phyloP scores from a whole-genome alignment of 169 alveolate species.

The Cryptosporidium ryanae region DNA sequence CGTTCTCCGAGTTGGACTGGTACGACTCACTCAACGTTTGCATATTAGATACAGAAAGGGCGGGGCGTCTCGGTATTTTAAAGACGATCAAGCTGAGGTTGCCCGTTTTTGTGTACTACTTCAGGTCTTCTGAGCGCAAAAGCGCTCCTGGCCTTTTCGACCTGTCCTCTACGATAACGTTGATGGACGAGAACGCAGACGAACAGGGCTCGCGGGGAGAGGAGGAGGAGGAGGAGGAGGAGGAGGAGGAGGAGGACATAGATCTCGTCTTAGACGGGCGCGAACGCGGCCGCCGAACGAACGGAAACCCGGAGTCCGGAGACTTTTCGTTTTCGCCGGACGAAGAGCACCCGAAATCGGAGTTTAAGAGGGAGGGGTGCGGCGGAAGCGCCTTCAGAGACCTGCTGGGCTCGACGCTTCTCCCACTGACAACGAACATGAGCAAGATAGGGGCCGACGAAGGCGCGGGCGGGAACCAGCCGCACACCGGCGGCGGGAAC shows the following conservation, averaged over 20 bases:
- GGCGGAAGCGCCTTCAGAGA: not conserved
- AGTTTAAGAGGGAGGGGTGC: not conserved
- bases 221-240: not conserved
- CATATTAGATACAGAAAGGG: not conserved
- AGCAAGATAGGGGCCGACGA: conserved; percentile 19
- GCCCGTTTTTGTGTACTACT: conserved; percentile 23
- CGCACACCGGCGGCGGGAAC: not conserved
- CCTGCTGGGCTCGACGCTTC: conserved; percentile 4
- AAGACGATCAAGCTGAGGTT: conserved; percentile 10
- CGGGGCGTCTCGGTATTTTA: conserved; percentile 1
- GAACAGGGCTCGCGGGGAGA: not conserved
- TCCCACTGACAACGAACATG: conserved; percentile 35
- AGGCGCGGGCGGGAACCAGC: not conserved
- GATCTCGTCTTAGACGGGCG: conserved; percentile 10
- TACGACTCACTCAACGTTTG: conserved; percentile 15
- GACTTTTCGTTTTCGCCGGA: not conserved
- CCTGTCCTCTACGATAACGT: conserved; percentile 48
- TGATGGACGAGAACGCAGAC: conserved; percentile 18
- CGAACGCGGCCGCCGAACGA: not conserved
- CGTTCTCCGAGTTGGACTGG: conserved; percentile 56
- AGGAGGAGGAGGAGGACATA: conserved; percentile 9
- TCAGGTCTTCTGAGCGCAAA: not conserved
- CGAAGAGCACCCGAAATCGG: not conserved
- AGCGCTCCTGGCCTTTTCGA: conserved; percentile 5
- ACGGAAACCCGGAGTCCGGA: not conserved